Percentiles rank a stretch among this genome's conserved stretches.
These are phyloP conservation scores for Moesziomyces globuligerus DNA, from an alignment of 1,284 basidiomycete species.

Conservation along the genomic window DNA sequence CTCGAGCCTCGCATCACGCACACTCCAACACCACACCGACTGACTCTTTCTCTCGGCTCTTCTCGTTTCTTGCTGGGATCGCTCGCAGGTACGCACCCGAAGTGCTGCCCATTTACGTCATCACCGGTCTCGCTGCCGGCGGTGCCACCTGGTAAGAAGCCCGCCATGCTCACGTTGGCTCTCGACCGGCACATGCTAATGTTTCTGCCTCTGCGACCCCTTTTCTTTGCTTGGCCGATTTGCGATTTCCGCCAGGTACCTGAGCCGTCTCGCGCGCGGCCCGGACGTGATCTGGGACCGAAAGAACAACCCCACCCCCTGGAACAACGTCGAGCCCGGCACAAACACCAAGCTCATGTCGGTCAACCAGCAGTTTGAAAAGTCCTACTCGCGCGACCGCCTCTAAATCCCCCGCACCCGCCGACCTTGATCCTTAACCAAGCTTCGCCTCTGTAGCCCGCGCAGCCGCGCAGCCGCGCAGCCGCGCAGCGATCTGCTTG, in stretches of 20 bases:
- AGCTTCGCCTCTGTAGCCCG: no score
- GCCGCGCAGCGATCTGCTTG: no score
- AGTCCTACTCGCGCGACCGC: conserved; percentile 62
- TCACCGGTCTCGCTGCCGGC: conserved; percentile 58
- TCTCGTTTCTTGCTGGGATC: background rate
- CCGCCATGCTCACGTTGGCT: no score
- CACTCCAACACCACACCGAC: background rate
- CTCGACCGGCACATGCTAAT: background rate
- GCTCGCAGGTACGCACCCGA: conserved; percentile 46
- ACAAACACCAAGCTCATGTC: conserved; percentile 62
- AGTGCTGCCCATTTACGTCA: conserved; percentile 60
- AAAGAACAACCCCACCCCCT: conserved; percentile 65
- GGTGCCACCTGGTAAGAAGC: conserved; percentile 63
- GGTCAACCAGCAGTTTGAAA: conserved; percentile 59
- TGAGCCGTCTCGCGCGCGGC: conserved; percentile 56
- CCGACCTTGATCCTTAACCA: no score
- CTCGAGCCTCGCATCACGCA: no score
- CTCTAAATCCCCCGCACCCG: conserved; percentile 28
- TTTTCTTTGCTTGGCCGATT: no score
- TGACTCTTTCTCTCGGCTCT: background rate
- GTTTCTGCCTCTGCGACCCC: no score
- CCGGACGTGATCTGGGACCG: conserved; percentile 66
- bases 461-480: no score
- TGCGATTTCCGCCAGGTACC: conserved; percentile 35
- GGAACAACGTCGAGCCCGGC: conserved; percentile 62